These are phyloP conservation scores for Lichtheimia ramosa DNA, from an alignment of 371 early-diverging fungal species.

Conservation along the genomic window DNA sequence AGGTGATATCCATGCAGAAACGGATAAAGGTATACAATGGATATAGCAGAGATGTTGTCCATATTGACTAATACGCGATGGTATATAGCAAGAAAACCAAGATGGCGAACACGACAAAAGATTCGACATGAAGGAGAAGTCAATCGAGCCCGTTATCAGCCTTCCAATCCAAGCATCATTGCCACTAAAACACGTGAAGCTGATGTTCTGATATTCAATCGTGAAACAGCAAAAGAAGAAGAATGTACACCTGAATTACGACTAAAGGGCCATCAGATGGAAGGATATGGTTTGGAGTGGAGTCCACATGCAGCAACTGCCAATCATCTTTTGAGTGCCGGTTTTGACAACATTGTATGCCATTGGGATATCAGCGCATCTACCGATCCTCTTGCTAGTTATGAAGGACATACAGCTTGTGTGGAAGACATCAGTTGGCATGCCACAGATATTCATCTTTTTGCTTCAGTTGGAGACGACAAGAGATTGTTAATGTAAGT, in stretches of 20 bases:
- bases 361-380: constrained; percentile 63
- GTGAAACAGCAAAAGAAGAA: constrained; percentile 89
- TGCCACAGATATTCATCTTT: constrained; percentile 72
- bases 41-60: neutral
- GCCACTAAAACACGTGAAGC: constrained; percentile 92
- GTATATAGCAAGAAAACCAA: constrained; percentile 6
- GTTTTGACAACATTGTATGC: constrained; percentile 85
- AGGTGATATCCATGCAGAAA: constrained; percentile 67
- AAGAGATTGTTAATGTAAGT: constrained; percentile 83
- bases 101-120: constrained; percentile 53
- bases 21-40: constrained; percentile 56
- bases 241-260: constrained; percentile 85
- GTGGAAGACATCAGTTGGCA: constrained; percentile 97
- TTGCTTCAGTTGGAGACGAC: constrained; percentile 97
- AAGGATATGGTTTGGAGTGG: constrained; percentile 92
- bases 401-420: constrained; percentile 82
- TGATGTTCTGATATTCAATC: constrained; percentile 96
- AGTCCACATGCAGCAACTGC: constrained; percentile 57
- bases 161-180: constrained; percentile 92
- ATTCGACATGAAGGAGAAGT: constrained; percentile 97
- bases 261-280: constrained; percentile 90
- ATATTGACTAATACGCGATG: neutral
- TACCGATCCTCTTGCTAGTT: constrained; percentile 69
- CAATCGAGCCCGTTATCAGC: constrained; percentile 96
- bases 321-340: constrained; percentile 79